phyloP scores from a whole-genome alignment of 768 basidiomycete species.

The Leccinum obscurum region DNA sequence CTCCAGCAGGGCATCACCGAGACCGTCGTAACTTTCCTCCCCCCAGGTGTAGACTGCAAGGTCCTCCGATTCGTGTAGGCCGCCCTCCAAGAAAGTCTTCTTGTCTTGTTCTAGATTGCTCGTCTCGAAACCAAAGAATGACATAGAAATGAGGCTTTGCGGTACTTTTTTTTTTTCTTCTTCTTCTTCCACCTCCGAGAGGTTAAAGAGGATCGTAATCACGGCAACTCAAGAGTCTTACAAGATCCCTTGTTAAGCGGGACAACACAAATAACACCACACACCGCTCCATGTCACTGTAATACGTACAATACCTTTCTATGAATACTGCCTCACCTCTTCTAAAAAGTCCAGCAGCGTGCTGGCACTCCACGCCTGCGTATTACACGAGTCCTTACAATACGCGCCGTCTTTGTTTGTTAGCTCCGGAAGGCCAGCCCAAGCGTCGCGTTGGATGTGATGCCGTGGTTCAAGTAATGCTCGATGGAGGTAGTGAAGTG shows the following conservation, averaged over 20 bases:
- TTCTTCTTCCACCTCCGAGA: slow-evolving; percentile 15
- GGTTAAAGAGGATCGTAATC: background rate
- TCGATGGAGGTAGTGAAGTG: slow-evolving; percentile 78
- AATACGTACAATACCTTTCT: slow-evolving; percentile 1
- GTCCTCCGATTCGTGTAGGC: slow-evolving; percentile 66
- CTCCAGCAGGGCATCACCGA: slow-evolving; percentile 86
- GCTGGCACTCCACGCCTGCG: slow-evolving; percentile 97
- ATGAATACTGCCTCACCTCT: slow-evolving; percentile 44
- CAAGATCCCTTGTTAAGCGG: slow-evolving; percentile 6
- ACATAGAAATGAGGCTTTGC: slow-evolving; percentile 45
- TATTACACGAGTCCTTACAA: slow-evolving; percentile 87
- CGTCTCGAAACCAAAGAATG: slow-evolving; percentile 80
- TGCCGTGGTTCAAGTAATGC: slow-evolving; percentile 67
- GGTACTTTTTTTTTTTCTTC: slow-evolving; percentile 15
- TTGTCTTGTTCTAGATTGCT: slow-evolving; percentile 65
- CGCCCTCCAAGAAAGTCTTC: slow-evolving; percentile 51
- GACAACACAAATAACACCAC: slow-evolving; percentile 28
- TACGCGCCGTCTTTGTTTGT: slow-evolving; percentile 83
- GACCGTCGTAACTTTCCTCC: slow-evolving; percentile 85
- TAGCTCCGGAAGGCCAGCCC: slow-evolving; percentile 93
- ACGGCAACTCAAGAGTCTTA: slow-evolving; percentile 2
- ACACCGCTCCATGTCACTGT: slow-evolving; percentile 11
- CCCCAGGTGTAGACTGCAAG: slow-evolving; percentile 93
- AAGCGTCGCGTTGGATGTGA: slow-evolving; percentile 78
- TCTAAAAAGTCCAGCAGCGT: slow-evolving; percentile 89